These are phyloP conservation scores for Suillus ampliporus DNA, from an alignment of 768 basidiomycete genomes.

Conservation along the genomic window DNA sequence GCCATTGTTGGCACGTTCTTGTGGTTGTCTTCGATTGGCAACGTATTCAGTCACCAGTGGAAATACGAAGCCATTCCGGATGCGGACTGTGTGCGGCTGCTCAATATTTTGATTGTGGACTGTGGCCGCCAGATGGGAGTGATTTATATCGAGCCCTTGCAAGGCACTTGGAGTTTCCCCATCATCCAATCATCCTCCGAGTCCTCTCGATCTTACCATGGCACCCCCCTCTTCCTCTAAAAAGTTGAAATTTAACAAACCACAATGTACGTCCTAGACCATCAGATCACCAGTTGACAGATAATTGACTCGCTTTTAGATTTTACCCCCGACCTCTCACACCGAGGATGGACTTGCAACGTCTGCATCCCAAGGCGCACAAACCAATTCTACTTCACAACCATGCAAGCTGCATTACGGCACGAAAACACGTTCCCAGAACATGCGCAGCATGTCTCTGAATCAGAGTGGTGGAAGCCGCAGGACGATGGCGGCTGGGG, in stretches of 20 bases:
- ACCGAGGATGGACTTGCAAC: conserved; percentile 41
- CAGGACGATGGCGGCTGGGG: conserved; percentile 31
- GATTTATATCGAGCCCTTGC: neutral
- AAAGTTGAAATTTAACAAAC: neutral
- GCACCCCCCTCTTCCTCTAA: neutral
- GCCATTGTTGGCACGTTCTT: neutral
- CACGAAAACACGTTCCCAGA: conserved; percentile 35
- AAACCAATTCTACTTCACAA: conserved; percentile 29
- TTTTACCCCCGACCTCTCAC: conserved; percentile 32
- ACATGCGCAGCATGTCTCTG: conserved; percentile 23
- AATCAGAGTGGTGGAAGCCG: conserved; percentile 15
- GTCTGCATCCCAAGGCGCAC: conserved; percentile 32
- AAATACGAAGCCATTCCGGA: conserved; percentile 4
- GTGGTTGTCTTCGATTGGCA: conserved; percentile 3
- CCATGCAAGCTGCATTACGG: conserved; percentile 33
- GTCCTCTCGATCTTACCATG: neutral
- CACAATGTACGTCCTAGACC: conserved; percentile 3
- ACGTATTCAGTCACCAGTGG: neutral
- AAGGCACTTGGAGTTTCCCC: conserved; percentile 9
- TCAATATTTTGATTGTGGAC: conserved; percentile 2
- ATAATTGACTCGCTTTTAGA: conserved; percentile 16
- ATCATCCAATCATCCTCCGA: neutral
- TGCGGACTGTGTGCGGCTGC: conserved; percentile 1
- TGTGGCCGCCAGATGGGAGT: neutral
- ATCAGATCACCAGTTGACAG: neutral